Percentiles rank a stretch among this genome's conserved stretches.
Evolutionary conservation across 1,284 basidiomycete genomes (phyloP).

Genomic region (Ustilago lituana): DNA sequence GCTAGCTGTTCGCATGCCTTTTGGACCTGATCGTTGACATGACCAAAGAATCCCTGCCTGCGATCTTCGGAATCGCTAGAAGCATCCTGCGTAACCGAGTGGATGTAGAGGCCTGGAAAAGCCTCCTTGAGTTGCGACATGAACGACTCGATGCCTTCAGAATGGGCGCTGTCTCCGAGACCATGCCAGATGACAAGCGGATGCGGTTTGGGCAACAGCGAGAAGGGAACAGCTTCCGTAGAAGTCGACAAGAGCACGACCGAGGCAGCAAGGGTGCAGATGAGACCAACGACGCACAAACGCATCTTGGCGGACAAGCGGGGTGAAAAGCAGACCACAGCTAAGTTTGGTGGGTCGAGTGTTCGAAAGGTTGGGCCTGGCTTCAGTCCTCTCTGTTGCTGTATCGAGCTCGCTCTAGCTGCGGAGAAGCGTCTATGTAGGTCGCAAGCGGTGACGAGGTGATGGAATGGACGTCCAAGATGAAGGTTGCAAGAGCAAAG

Average conservation of each 20-base stretch:
- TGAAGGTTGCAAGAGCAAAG: too few relatives aligned
- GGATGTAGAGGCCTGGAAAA: conserved; percentile 85
- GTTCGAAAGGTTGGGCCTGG: too few relatives aligned
- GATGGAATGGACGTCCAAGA: too few relatives aligned
- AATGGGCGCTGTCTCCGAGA: conserved; percentile 75
- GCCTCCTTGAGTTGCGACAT: conserved; percentile 75
- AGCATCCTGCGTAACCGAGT: conserved; percentile 76
- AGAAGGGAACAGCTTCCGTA: conserved; percentile 21
- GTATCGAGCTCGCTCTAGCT: too few relatives aligned
- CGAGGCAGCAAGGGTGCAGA: conserved; percentile 10
- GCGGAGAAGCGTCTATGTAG: too few relatives aligned
- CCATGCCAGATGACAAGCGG: conserved; percentile 92
- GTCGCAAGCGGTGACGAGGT: too few relatives aligned
- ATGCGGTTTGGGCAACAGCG: conserved; percentile 40
- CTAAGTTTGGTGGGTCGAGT: not conserved
- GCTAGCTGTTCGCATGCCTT: conserved; percentile 77
- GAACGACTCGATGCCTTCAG: conserved; percentile 73
- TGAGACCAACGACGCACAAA: conserved; percentile 7
- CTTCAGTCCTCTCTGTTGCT: too few relatives aligned
- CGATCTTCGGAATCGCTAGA: conserved; percentile 77
- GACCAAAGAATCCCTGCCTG: conserved; percentile 80
- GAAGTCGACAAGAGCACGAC: conserved; percentile 5
- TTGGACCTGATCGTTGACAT: conserved; percentile 78
- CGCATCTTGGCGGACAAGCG: conserved; percentile 11
- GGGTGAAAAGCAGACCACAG: too few relatives aligned